A percentile compares a stretch with the other conserved stretches of the same genome.
phyloP scores from a whole-genome alignment of 2,329 filamentous ascomycete genomes.

The Talaromyces rugulosus region DNA sequence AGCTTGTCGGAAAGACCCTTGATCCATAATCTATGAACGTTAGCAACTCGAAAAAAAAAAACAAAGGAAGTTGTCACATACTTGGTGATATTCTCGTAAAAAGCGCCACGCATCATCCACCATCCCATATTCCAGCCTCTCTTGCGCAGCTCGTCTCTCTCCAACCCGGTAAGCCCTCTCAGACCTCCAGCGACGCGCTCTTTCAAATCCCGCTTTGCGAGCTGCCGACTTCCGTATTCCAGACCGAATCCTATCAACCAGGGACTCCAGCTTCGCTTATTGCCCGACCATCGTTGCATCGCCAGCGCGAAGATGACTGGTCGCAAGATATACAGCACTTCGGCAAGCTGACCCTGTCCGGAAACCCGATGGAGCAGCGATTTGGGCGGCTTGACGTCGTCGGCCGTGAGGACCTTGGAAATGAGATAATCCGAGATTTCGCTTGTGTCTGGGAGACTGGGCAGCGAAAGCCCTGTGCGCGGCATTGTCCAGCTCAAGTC shows the following conservation, averaged over 20 bases:
- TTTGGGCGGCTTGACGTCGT: slow-evolving; percentile 91
- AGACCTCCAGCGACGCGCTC: slow-evolving; percentile 65
- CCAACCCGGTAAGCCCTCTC: slow-evolving; percentile 73
- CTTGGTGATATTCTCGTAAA: slow-evolving; percentile 86
- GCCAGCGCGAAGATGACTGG: slow-evolving; percentile 83
- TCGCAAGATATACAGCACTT: slow-evolving; percentile 86
- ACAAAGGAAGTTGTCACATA: slow-evolving; percentile 29
- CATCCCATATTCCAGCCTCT: slow-evolving; percentile 87
- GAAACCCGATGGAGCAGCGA: slow-evolving; percentile 71
- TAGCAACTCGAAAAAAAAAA: neutral
- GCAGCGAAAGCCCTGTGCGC: slow-evolving; percentile 81
- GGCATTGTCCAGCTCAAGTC: slow-evolving; percentile 79
- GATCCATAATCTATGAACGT: slow-evolving; percentile 48
- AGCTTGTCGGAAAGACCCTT: slow-evolving; percentile 69
- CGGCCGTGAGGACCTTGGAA: slow-evolving; percentile 84
- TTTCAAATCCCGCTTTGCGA: slow-evolving; percentile 64
- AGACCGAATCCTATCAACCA: slow-evolving; percentile 84
- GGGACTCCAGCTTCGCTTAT: slow-evolving; percentile 81
- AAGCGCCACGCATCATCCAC: slow-evolving; percentile 96
- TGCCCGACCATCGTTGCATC: slow-evolving; percentile 66
- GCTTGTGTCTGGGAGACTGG: slow-evolving; percentile 71
- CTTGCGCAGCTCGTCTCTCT: slow-evolving; percentile 84
- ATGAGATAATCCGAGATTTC: slow-evolving; percentile 86
- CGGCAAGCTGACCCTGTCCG: slow-evolving; percentile 75
- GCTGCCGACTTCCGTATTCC: slow-evolving; percentile 83